Percentiles rank a stretch among this genome's conserved stretches.
These are phyloP conservation scores for Fusarium stilboides DNA, from an alignment of 2,329 filamentous ascomycete genomes.

Conservation along the genomic window DNA sequence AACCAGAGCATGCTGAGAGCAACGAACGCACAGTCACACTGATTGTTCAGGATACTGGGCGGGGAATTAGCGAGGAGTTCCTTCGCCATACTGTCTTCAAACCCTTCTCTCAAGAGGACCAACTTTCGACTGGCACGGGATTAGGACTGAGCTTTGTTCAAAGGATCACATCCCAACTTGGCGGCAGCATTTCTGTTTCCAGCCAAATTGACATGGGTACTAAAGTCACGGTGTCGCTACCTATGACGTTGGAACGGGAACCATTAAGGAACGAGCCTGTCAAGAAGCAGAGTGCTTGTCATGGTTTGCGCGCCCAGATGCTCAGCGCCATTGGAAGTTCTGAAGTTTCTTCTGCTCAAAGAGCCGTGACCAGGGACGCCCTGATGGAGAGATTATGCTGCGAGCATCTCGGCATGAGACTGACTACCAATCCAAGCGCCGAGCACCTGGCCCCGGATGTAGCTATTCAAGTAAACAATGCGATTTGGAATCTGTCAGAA, in stretches of 20 bases:
- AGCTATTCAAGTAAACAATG: constrained; percentile 34
- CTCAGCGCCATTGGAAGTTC: not conserved
- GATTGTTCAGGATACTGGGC: no score
- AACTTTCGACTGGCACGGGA: constrained; percentile 71
- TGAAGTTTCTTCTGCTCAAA: not conserved
- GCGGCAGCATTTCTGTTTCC: constrained; percentile 70
- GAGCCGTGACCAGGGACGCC: not conserved
- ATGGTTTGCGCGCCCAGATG: constrained; percentile 46
- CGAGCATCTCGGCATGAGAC: constrained; percentile 16
- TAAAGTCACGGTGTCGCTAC: constrained; percentile 52
- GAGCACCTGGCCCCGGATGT: constrained; percentile 42
- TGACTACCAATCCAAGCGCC: not conserved
- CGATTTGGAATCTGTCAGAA: not conserved
- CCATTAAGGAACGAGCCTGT: not conserved
- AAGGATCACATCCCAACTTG: constrained; percentile 69
- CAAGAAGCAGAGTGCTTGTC: constrained; percentile 45
- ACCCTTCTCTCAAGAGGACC: constrained; percentile 68
- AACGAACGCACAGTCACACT: no score
- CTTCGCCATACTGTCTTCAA: no score
- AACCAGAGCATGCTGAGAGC: no score
- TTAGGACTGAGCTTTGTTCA: constrained; percentile 76
- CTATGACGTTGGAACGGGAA: constrained; percentile 40
- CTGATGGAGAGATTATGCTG: constrained; percentile 7
- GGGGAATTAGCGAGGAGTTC: no score
- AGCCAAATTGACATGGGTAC: constrained; percentile 59